These are phyloP conservation scores for Rossbeevera mucosa DNA, from an alignment of 768 basidiomycete genomes.

Conservation along the genomic window DNA sequence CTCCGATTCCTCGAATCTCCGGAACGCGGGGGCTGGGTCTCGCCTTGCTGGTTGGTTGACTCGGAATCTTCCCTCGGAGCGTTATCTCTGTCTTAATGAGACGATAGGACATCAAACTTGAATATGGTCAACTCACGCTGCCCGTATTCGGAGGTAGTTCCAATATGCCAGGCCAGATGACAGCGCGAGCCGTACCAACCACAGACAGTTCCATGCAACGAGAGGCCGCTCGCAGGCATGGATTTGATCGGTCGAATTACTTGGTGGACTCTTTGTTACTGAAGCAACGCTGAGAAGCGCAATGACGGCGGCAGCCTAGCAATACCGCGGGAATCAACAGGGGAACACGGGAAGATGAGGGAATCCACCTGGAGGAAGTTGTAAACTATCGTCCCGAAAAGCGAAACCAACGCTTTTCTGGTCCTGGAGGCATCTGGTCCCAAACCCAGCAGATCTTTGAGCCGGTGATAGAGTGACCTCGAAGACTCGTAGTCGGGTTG, in stretches of 20 bases:
- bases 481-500: slow-evolving; percentile 9
- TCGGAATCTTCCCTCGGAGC: slow-evolving; percentile 28
- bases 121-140: slow-evolving; percentile 21
- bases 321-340: slow-evolving; percentile 4
- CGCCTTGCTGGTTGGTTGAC: slow-evolving; percentile 23
- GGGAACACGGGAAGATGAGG: not conserved
- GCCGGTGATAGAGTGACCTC: slow-evolving; percentile 18
- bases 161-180: slow-evolving; percentile 50
- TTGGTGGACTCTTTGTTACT: slow-evolving; percentile 41
- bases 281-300: slow-evolving; percentile 48
- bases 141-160: slow-evolving; percentile 44
- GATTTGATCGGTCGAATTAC: slow-evolving; percentile 48
- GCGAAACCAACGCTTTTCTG: slow-evolving; percentile 49
- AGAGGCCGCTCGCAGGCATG: slow-evolving; percentile 59
- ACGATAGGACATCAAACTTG: not conserved
- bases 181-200: slow-evolving; percentile 52
- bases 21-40: slow-evolving; percentile 9
- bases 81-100: slow-evolving; percentile 21
- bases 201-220: slow-evolving; percentile 63
- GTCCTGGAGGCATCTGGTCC: slow-evolving; percentile 48
- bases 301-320: slow-evolving; percentile 49
- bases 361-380: slow-evolving; percentile 49
- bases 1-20: slow-evolving; percentile 16
- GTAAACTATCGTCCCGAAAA: slow-evolving; percentile 49
- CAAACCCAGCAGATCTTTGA: slow-evolving; percentile 45